Evolutionary conservation across 2,329 filamentous ascomycete species (phyloP).

Genomic region (Xylaria sp.): DNA sequence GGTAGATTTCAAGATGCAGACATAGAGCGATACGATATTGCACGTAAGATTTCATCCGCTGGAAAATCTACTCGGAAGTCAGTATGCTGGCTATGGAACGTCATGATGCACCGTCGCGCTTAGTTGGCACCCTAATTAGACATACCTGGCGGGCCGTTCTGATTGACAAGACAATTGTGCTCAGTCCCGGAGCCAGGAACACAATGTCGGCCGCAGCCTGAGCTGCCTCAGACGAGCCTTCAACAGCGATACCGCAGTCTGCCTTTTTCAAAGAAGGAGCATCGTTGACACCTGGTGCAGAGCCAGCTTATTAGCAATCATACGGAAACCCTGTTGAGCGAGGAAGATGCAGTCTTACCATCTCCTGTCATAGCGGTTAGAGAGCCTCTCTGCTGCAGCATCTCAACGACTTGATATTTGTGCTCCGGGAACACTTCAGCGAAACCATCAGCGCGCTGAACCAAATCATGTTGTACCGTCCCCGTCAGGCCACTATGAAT

Average conservation of each 20-base stretch:
- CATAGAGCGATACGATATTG: slow-evolving; percentile 81
- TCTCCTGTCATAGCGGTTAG: slow-evolving; percentile 82
- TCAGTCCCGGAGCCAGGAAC: slow-evolving; percentile 77
- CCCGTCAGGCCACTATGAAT: slow-evolving; percentile 80
- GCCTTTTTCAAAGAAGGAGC: slow-evolving; percentile 79
- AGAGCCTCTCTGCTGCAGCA: slow-evolving; percentile 78
- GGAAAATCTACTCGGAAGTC: slow-evolving; percentile 68
- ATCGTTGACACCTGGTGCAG: slow-evolving; percentile 70
- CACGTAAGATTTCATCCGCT: slow-evolving; percentile 81
- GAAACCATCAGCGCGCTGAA: slow-evolving; percentile 78
- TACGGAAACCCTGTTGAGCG: not conserved
- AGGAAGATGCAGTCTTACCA: slow-evolving; percentile 48
- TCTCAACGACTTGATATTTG: slow-evolving; percentile 81
- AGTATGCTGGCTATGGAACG: slow-evolving; percentile 13
- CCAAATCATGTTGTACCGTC: slow-evolving; percentile 78
- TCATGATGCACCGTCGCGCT: not conserved
- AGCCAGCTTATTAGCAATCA: slow-evolving; percentile 17
- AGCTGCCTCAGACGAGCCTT: slow-evolving; percentile 76
- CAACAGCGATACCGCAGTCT: slow-evolving; percentile 78
- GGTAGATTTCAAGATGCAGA: slow-evolving; percentile 79
- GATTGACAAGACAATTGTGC: slow-evolving; percentile 77
- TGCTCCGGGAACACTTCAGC: slow-evolving; percentile 80
- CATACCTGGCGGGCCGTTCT: slow-evolving; percentile 70
- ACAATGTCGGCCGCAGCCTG: slow-evolving; percentile 79
- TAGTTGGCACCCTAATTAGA: not conserved